These are phyloP conservation scores for Arthroderma sp. DNA, from an alignment of 2,329 filamentous ascomycete genomes.

Conservation along the genomic window DNA sequence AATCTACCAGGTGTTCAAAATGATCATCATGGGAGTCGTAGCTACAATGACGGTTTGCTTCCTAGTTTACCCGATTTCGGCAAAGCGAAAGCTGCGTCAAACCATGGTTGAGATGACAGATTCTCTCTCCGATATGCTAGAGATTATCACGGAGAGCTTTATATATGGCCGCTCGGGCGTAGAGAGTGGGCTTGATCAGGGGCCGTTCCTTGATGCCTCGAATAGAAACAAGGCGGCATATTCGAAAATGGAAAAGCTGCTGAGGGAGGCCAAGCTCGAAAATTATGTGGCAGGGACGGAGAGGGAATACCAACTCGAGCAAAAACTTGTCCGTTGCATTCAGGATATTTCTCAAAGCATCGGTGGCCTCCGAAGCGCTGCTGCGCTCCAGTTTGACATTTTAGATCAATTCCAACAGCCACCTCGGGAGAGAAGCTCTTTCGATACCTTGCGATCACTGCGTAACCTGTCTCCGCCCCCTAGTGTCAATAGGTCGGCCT, in stretches of 20 bases:
- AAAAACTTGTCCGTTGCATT: slow-evolving; percentile 68
- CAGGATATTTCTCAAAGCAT: slow-evolving; percentile 78
- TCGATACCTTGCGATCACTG: neutral
- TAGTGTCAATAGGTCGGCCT: neutral
- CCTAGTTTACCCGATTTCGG: slow-evolving; percentile 65
- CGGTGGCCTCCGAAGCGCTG: slow-evolving; percentile 78
- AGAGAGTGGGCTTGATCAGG: slow-evolving; percentile 61
- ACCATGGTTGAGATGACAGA: slow-evolving; percentile 63
- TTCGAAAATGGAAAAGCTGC: slow-evolving; percentile 58
- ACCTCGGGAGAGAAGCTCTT: neutral
- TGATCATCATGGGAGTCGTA: slow-evolving; percentile 65
- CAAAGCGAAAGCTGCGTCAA: slow-evolving; percentile 58
- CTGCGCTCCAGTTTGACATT: slow-evolving; percentile 76
- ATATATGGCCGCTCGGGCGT: slow-evolving; percentile 51
- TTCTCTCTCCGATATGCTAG: slow-evolving; percentile 67
- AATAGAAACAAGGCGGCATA: slow-evolving; percentile 56
- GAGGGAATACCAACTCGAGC: slow-evolving; percentile 64
- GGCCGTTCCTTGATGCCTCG: slow-evolving; percentile 51
- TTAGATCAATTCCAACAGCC: slow-evolving; percentile 48
- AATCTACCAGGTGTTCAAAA: slow-evolving; percentile 69
- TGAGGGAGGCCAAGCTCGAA: slow-evolving; percentile 79
- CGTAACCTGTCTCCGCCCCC: slow-evolving; percentile 11
- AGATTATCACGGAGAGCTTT: slow-evolving; percentile 70
- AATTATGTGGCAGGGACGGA: slow-evolving; percentile 74
- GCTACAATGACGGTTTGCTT: slow-evolving; percentile 64